Evolutionary conservation across 495 filamentous ascomycete species (phyloP), one percentile per base, ranked within the genome.

Genomic region (Trichocladium antarcticum): DNA sequence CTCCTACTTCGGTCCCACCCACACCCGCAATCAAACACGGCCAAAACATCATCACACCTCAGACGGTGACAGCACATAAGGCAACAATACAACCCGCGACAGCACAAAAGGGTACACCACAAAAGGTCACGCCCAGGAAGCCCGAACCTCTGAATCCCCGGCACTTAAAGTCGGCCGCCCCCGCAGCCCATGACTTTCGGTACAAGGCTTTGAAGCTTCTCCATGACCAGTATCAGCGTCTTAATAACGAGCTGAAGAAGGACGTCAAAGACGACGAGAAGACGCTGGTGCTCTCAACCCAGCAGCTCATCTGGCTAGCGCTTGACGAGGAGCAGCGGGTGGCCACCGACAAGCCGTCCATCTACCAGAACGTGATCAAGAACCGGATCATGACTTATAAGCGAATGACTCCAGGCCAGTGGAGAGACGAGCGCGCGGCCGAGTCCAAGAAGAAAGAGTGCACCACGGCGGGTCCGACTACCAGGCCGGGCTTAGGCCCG

Each of bases 331-430:
- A 99, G 64, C 81, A 95, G 57, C 81, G 77, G 45, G 64, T 81
- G 21, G 88, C 89, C 1, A 77, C 64, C 7, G 76, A 80, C 11
- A 79, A 79, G 47, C 68, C 73, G 0, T 55, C 68, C 16, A 79
- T 96, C 53, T 97, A 99, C 57, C 69, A 72, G 3, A 92, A 90
- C 58, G 65, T 87, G 8, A 79, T 97, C 60, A 90, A 85, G 57
- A 81, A 84, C 53, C 78, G 79, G 17, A 86, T 96, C 50, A 68
- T 83, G 45, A 68, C 69, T 17, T 78, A 87, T 55, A 83, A 82
- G 57, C 85, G 82, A 44, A 88, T 88, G 81, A 71, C 62, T 9
- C 46, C 76, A 8, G 70, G 71, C 11, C 75, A 83, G 22, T 98
- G 90, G 86, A 69, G 67, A 50, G 63, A 74, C 21, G 69, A 73